phyloP scores from a whole-genome alignment of 1,139 yeast genomes.

The Debaryomyces singareniensis region DNA sequence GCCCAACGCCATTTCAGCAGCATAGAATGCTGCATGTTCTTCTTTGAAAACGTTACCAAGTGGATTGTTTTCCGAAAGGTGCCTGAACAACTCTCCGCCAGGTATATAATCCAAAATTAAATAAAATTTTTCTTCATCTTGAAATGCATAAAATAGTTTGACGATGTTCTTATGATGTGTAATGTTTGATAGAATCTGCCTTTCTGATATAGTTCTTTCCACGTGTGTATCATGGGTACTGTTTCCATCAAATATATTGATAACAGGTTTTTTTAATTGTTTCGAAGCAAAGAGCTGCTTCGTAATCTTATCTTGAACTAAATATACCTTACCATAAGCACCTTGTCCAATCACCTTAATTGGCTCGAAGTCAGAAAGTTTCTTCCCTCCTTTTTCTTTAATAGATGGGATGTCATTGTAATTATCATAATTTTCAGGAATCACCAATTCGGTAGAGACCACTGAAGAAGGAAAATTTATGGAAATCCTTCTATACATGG shows the following conservation, averaged over 20 bases:
- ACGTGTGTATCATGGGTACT: constrained; percentile 12
- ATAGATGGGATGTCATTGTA: constrained; percentile 7
- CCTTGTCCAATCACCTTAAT: constrained; percentile 37
- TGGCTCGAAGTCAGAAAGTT: constrained; percentile 26
- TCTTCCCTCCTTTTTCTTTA: constrained; percentile 5
- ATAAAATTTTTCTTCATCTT: constrained; percentile 26
- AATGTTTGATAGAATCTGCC: constrained; percentile 56
- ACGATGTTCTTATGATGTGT: constrained; percentile 38
- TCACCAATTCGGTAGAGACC: constrained; percentile 13
- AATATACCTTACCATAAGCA: constrained; percentile 36
- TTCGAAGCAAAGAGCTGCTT: constrained; percentile 35
- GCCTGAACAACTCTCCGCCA: constrained; percentile 33
- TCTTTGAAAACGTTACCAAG: constrained; percentile 23
- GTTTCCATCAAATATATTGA: constrained; percentile 10
- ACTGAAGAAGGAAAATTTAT: constrained; percentile 13
- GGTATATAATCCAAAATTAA: constrained; percentile 29
- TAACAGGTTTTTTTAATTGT: constrained; percentile 32
- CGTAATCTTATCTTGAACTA: constrained; percentile 28
- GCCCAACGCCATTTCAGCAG: constrained; percentile 30
- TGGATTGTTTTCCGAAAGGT: constrained; percentile 20
- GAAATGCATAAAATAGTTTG: constrained; percentile 28
- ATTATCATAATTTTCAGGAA: constrained; percentile 14
- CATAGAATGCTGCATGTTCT: constrained; percentile 28
- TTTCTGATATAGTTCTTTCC: constrained; percentile 63
- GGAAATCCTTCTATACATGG: constrained; percentile 19